A percentile compares a stretch with the other conserved stretches of the same genome.
Evolutionary conservation across 2,329 filamentous ascomycete species (phyloP).

Genomic region (Ceratocystis cubensis): DNA sequence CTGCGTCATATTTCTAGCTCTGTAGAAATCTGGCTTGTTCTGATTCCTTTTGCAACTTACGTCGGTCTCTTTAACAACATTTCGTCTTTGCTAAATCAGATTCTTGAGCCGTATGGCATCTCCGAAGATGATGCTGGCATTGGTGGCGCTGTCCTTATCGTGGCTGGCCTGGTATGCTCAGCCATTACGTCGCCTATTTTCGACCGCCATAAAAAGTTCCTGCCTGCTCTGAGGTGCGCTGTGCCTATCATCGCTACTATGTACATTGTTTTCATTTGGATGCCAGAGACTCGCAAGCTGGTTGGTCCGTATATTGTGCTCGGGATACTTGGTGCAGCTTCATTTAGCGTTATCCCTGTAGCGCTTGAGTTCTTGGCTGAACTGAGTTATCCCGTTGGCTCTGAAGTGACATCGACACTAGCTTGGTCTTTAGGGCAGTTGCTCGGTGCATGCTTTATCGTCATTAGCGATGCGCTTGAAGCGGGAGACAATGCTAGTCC

Average conservation of each 20-base stretch:
- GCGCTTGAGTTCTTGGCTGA: conserved; percentile 80
- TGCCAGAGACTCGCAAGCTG: conserved; percentile 45
- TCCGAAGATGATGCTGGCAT: conserved; percentile 75
- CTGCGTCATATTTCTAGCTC: conserved; percentile 43
- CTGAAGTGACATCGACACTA: conserved; percentile 71
- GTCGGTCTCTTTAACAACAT: conserved; percentile 90
- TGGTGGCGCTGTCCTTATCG: conserved; percentile 75
- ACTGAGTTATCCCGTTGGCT: conserved; percentile 72
- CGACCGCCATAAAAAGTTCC: conserved; percentile 71
- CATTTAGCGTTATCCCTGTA: conserved; percentile 70
- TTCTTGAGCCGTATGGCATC: conserved; percentile 77
- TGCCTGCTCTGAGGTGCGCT: conserved; percentile 58
- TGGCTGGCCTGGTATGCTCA: conserved; percentile 67
- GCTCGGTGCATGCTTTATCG: conserved; percentile 70
- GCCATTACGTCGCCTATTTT: conserved; percentile 70
- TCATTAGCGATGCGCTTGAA: conserved; percentile 66
- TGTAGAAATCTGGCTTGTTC: conserved; percentile 65
- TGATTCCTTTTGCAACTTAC: conserved; percentile 70
- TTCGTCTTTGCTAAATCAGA: conserved; percentile 79
- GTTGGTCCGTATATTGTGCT: conserved; percentile 63
- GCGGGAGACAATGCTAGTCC: conserved; percentile 41
- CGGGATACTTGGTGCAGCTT: conserved; percentile 63
- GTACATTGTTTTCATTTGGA: conserved; percentile 74
- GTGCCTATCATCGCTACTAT: conserved; percentile 60
- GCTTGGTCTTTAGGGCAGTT: conserved; percentile 83